Conservation (phyloP, 352 stramenopile species). For the Phytophthora constricta region DNA sequence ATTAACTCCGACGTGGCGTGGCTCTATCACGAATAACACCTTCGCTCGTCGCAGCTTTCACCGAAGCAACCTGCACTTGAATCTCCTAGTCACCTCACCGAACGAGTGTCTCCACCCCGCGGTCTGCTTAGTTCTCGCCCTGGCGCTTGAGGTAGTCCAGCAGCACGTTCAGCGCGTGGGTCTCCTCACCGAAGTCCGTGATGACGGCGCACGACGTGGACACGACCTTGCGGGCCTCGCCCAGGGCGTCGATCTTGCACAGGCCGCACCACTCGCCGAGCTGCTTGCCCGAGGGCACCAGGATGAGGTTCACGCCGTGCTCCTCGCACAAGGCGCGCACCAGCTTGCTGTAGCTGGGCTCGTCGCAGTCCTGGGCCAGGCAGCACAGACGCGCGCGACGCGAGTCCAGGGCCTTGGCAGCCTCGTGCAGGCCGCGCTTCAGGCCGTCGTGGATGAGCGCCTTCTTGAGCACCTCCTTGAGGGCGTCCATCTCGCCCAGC, state of each 20-base stretch:
- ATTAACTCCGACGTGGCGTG: conserved; percentile 2
- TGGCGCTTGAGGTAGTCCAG: conserved; percentile 99
- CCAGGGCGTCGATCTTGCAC: conserved; percentile 98
- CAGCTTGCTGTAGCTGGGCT: conserved; percentile 99
- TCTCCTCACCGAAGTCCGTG: conserved; percentile 99
- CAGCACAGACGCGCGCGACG: conserved; percentile 98
- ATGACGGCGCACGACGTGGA: conserved; percentile 98
- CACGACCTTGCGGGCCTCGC: conserved; percentile 98
- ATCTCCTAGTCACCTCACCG: conserved; percentile 38
- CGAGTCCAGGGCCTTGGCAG: conserved; percentile 98
- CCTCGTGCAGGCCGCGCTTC: conserved; percentile 98
- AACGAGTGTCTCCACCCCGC: no score
- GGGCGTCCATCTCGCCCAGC: conserved; percentile 96
- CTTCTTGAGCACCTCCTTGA: conserved; percentile 99
- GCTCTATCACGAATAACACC: background rate
- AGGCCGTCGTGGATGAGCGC: conserved; percentile 99
- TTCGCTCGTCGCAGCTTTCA: conserved; percentile 19
- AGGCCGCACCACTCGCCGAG: conserved; percentile 99
- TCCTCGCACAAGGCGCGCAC: conserved; percentile 96
- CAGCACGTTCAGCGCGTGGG: conserved; percentile 97
- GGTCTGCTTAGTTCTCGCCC: conserved; percentile 82
- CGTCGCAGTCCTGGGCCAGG: conserved; percentile 99
- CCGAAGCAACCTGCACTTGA: conserved; percentile 37
- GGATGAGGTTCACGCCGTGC: conserved; percentile 94
- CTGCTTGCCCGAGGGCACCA: conserved; percentile 95